Evolutionary conservation across 1,284 basidiomycete genomes (phyloP), one percentile per base, ranked within the genome.

Genomic region (Cryptococcus sp.): DNA sequence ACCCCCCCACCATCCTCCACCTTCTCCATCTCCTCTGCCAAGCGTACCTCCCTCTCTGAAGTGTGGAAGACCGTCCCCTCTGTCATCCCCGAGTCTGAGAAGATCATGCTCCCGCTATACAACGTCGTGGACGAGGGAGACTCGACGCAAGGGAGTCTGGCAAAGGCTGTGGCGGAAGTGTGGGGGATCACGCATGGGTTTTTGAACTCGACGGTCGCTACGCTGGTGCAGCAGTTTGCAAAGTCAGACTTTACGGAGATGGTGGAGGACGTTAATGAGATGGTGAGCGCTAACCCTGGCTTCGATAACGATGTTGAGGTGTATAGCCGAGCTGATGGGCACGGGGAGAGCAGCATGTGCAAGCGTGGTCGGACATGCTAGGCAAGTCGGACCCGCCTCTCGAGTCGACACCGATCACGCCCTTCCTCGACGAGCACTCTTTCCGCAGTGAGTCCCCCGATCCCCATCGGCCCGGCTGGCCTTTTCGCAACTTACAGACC

Each of bases 111-210:
- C 3, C 89, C 90, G 11, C 64, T 93, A 37, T 93, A 94, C 79
- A 91, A 93, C 71, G 72, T 93, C 55, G 89, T 87, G 57, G 91
- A 94, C 69, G 87, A 92, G 58, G 84, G 85, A 12, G 82, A 89
- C 52, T 85, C 84, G 58, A 91, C 89, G 1, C 80, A 90, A 55
- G 79, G 86, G 33, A 87, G 85, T 56, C 82, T 88, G n/a, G 89
- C 87, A 2, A 81, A 83, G 56, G 83, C 82, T 11, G 83, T 89
- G 21, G 85, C 88, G 1, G 82, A 84, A 18, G 83, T 85, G 63
- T 94, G 92, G 73, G 87, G 84, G 39, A 88, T 92, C 50, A 87
- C 87, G 11, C 89, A 88, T 60, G 89, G 91, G 64, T 94, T 92
- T 72, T 84, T 91, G 75, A 87, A 85, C 57, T 78, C 87, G 57